Evolutionary conservation across 2,329 filamentous ascomycete species (phyloP), one percentile per base, ranked within the genome.

Genomic region (Macrophomina tecta): DNA sequence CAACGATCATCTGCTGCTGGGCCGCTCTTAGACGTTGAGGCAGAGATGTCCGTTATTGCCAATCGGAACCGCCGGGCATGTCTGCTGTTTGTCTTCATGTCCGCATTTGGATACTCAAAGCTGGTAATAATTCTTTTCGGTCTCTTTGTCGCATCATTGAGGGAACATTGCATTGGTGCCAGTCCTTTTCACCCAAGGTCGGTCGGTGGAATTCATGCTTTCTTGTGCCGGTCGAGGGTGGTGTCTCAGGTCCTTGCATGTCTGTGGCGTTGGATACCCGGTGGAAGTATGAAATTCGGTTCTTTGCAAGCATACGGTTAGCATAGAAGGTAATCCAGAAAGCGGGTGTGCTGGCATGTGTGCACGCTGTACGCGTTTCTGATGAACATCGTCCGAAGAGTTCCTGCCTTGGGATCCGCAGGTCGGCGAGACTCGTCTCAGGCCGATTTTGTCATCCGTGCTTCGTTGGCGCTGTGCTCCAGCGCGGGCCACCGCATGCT

Each of bases 351-450:
- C 38, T 49, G 42, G 58, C 45, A 49, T 62, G 58, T 49, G 45
- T 49, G 34, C n/a, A 30, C 40, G 40, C 36, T 34, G 40, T 34
- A 32, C 40, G 28, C 30, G 32, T 49, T 38, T 18, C 18, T 62
- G 32, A 49, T 62, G 58, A 62, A 28, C 18, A 62, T 49, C 42
- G 23, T 38, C 45, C 58, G 45, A 32, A 18, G 16, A 9, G 16
- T 62, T 49, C 42, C 58, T 62, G 58, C 42, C 58, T 62, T 62
- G 42, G 45, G 23, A 36, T 23, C 30, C 32, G 58, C 48, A 14
- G 30, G 34, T 48, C 58, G 58, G 58, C 58, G 28, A 62, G 58
- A 40, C 58, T 62, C 32, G 58, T 62, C 58, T 62, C 45, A 62
- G 58, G 30, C 56, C 42, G 56, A 48, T 48, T 61, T 48, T 36